These are phyloP conservation scores for Phytopythium boreale DNA, from an alignment of 352 stramenopile genomes.

Conservation along the genomic window DNA sequence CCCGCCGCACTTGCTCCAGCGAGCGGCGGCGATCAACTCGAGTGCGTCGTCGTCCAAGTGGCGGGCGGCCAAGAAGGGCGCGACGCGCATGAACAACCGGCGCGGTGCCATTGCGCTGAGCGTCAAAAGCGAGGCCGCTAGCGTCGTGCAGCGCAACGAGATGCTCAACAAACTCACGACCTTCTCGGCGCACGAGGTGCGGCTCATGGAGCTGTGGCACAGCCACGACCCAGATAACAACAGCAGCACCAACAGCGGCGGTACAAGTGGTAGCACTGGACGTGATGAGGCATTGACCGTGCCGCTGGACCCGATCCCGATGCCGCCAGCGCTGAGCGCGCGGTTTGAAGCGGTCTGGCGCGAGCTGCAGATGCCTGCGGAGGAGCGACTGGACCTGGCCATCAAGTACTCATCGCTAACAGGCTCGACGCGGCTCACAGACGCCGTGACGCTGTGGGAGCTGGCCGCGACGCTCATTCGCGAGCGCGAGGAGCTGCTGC, in stretches of 20 bases:
- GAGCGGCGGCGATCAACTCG: background rate
- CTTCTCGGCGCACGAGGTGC: slow-evolving; percentile 50
- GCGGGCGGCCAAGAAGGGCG: slow-evolving; percentile 34
- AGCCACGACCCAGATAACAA: slow-evolving; percentile 34
- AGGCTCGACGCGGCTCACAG: slow-evolving; percentile 45
- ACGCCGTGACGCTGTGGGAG: slow-evolving; percentile 69
- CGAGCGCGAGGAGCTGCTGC: slow-evolving; percentile 59
- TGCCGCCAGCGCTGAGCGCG: slow-evolving; percentile 52
- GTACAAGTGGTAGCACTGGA: no score
- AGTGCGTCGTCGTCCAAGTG: slow-evolving; percentile 28
- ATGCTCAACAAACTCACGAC: slow-evolving; percentile 41
- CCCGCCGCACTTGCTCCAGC: slow-evolving; percentile 20
- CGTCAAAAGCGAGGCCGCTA: slow-evolving; percentile 34
- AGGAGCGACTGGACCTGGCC: slow-evolving; percentile 60
- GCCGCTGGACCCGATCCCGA: slow-evolving; percentile 57
- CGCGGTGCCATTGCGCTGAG: slow-evolving; percentile 46
- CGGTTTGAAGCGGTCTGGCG: slow-evolving; percentile 71
- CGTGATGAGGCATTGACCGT: background rate
- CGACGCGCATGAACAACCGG: slow-evolving; percentile 32
- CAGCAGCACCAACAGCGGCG: slow-evolving; percentile 8
- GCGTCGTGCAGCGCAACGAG: slow-evolving; percentile 38
- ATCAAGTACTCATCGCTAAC: slow-evolving; percentile 75
- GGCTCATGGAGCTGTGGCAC: slow-evolving; percentile 67
- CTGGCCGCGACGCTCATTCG: slow-evolving; percentile 39
- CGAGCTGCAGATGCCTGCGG: slow-evolving; percentile 54